phyloP scores from a whole-genome alignment of 768 basidiomycete species.

The Lepiota venenata region DNA sequence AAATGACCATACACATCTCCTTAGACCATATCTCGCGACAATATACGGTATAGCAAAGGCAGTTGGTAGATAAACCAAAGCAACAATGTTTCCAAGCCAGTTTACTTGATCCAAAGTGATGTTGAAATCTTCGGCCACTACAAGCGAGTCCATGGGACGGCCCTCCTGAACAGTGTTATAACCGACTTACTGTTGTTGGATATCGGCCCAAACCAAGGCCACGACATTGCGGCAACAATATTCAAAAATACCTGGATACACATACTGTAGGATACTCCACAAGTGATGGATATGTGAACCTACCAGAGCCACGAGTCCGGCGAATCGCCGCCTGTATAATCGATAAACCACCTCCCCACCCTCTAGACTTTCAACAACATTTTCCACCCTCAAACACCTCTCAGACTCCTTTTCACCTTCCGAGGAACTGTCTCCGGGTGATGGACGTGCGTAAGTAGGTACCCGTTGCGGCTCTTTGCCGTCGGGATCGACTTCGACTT shows the following conservation, averaged over 20 bases:
- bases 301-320: slow-evolving; percentile 62
- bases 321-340: slow-evolving; percentile 68
- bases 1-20: slow-evolving; percentile 50
- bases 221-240: slow-evolving; percentile 59
- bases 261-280: neutral
- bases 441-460: neutral
- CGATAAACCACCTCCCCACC: slow-evolving; percentile 36
- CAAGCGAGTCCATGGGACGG: neutral
- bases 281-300: slow-evolving; percentile 13
- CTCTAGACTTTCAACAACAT: neutral
- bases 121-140: slow-evolving; percentile 62
- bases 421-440: neutral
- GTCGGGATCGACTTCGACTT: neutral
- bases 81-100: slow-evolving; percentile 75
- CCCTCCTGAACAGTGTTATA: neutral
- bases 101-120: slow-evolving; percentile 71
- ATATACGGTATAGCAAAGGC: slow-evolving; percentile 58
- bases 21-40: slow-evolving; percentile 56
- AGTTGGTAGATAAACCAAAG: slow-evolving; percentile 58
- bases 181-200: slow-evolving; percentile 52
- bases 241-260: slow-evolving; percentile 55
- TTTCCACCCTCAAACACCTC: neutral
- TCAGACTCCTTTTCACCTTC: neutral
- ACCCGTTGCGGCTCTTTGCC: neutral
- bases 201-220: slow-evolving; percentile 87